Base-by-base conservation (phyloP, 306 rosid species). In the Vigna unguiculata region DNA sequence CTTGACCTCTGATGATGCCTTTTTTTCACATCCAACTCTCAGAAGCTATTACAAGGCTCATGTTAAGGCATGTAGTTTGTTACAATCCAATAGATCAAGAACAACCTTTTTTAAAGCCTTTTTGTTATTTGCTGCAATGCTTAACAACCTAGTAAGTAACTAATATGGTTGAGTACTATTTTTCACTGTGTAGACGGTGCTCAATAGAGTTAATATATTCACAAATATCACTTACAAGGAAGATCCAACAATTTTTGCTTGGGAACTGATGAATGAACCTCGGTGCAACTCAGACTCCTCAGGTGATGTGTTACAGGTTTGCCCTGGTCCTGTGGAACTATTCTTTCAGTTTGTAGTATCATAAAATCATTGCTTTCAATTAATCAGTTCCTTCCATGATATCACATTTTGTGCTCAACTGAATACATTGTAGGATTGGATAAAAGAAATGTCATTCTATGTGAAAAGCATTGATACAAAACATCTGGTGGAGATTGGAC, bases 191-290 rank as follows among this genome's bases (percentile, higher is more conserved):
- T 77, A 95, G 99, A 88, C 90, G 5, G 96, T 95, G 81, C 92
- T 95, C 32, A 88, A 95, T 62, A 90, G 99, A 81, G 91, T 88
- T 34, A 95, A 95, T 63, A 87, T 96, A 34, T 24, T 86, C 77
- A 92, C 93, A 52, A 92, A 90, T 57, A 81, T 89, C 74, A 89
- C 96, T n/a, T 95, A 95, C 86, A 95, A 95, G 85, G 90, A 92
- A 24, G 99, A 95, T 72, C 96, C 97, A 41, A 90, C 99, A 19
- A 87, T 95, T 79, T 90, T 95, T 32, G 93, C 97, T 74, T 95
- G 99, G 99, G 99, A 95, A 69, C 87, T 95, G 58, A 92, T 92
- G 93, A 95, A 95, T 21, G 99, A 92, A 71, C 97, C 99, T 79
- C 88, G 97, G 52, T 95, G 99, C 89, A 83, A 80, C 69, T 88